Conservation (phyloP, 2,329 filamentous ascomycete genomes). For the Ascochyta pisi region DNA sequence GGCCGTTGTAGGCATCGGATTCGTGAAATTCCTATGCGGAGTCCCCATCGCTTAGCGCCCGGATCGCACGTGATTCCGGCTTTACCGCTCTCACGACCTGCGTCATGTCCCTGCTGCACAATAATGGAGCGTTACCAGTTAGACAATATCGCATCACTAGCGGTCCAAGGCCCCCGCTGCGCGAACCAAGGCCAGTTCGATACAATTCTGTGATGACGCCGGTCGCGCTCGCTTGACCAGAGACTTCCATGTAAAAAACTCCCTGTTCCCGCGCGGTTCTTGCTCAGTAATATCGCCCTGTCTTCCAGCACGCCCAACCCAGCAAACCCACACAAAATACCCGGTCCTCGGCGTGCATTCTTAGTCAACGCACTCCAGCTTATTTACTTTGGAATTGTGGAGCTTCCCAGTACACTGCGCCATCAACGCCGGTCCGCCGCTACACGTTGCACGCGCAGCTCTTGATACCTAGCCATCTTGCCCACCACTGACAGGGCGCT, state of each 20-base stretch:
- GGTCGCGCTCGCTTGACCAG: constrained; percentile 4
- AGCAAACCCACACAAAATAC: constrained; percentile 10
- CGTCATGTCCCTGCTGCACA: constrained; percentile 17
- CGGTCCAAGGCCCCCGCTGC: constrained; percentile 11
- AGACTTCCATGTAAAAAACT: constrained; percentile 8
- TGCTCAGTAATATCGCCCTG: constrained; percentile 8
- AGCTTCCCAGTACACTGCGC: constrained; percentile 21
- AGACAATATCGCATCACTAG: constrained; percentile 14
- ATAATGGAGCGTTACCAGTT: constrained; percentile 15
- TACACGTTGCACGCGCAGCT: constrained; percentile 32
- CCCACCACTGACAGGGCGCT: constrained; percentile 26
- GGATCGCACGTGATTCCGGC: constrained; percentile 12
- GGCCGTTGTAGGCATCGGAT: constrained; percentile 13
- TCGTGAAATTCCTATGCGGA: constrained; percentile 13
- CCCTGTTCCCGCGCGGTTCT: constrained; percentile 4
- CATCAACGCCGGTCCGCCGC: constrained; percentile 34
- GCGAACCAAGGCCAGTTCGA: constrained; percentile 11
- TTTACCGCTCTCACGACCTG: constrained; percentile 13
- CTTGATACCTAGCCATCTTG: constrained; percentile 28
- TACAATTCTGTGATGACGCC: constrained; percentile 11
- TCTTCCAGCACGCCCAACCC: constrained; percentile 8
- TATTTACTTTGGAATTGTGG: constrained; percentile 32
- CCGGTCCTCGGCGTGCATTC: constrained; percentile 10
- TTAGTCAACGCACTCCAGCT: constrained; percentile 30
- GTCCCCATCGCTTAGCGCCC: constrained; percentile 16